Percentiles rank a stretch among this genome's conserved stretches.
phyloP scores from a whole-genome alignment of 306 rosid species.

The Gastrolobium villosum region DNA sequence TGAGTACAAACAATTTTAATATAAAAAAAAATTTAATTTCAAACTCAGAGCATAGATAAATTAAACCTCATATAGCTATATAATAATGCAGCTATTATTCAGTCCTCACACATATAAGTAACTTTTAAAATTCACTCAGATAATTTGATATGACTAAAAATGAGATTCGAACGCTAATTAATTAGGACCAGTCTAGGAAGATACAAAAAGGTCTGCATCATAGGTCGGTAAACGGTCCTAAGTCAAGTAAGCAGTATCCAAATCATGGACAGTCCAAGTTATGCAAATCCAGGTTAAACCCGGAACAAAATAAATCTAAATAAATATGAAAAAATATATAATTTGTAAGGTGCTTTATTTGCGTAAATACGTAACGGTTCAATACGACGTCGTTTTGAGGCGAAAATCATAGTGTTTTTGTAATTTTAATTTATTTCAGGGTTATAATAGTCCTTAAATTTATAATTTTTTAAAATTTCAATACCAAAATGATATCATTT shows the following conservation, averaged over 20 bases:
- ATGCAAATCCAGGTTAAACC: no score
- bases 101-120: not conserved
- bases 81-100: not conserved
- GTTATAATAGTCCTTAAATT: no score
- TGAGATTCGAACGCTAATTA: constrained; percentile 8
- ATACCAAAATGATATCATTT: not conserved
- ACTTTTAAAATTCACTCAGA: not conserved
- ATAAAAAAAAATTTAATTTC: not conserved
- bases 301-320: not conserved
- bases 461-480: no score
- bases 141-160: not conserved
- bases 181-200: constrained; percentile 6
- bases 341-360: not conserved
- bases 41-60: no score
- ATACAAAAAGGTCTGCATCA: not conserved
- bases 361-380: not conserved
- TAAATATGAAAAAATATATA: not conserved
- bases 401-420: no score
- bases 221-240: no score
- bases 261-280: no score
- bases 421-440: no score
- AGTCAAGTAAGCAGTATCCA: no score
- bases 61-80: no score
- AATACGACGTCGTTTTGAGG: no score
- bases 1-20: not conserved